Percentiles rank a stretch among this genome's conserved stretches.
These are phyloP conservation scores for Cutaneotrichosporon curvatum DNA, from an alignment of 1,284 basidiomycete genomes.

Conservation along the genomic window DNA sequence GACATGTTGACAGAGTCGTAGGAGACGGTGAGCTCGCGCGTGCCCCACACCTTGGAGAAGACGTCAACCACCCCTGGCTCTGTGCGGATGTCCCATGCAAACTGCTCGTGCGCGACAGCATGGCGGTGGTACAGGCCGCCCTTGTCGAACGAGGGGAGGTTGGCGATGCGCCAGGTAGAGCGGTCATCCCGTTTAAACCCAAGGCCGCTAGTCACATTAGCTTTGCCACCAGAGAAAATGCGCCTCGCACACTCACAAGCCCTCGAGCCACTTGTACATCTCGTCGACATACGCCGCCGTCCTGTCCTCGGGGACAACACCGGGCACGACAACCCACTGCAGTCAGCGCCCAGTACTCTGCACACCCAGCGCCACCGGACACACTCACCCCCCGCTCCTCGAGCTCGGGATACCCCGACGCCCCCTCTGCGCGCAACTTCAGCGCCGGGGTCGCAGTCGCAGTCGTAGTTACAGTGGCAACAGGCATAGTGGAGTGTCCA, in stretches of 20 bases:
- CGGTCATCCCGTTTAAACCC: slow-evolving; percentile 44
- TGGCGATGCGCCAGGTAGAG: slow-evolving; percentile 36
- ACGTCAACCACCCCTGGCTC: slow-evolving; percentile 39
- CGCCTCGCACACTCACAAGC: slow-evolving; percentile 21
- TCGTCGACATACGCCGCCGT: slow-evolving; percentile 35
- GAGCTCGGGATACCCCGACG: slow-evolving; percentile 23
- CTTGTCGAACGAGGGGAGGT: slow-evolving; percentile 38
- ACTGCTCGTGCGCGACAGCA: slow-evolving; percentile 43
- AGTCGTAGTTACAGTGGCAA: slow-evolving; percentile 1
- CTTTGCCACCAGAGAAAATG: too few species aligned
- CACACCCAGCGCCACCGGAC: background rate
- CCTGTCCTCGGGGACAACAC: slow-evolving; percentile 30
- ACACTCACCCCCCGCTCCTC: slow-evolving; percentile 27
- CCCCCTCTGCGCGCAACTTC: slow-evolving; percentile 21
- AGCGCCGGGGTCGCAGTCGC: slow-evolving; percentile 10
- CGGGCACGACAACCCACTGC: slow-evolving; percentile 40
- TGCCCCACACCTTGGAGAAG: slow-evolving; percentile 45
- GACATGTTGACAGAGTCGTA: slow-evolving; percentile 44
- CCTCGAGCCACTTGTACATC: slow-evolving; percentile 41
- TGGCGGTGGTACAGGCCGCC: slow-evolving; percentile 38
- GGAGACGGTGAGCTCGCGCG: slow-evolving; percentile 43
- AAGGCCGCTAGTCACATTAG: slow-evolving; percentile 16
- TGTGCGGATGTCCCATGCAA: slow-evolving; percentile 44
- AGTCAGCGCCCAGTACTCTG: slow-evolving; percentile 1
- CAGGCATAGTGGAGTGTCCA: background rate